Conservation (phyloP, 805 yeast species). For the Hanseniaspora guilliermondii region DNA sequence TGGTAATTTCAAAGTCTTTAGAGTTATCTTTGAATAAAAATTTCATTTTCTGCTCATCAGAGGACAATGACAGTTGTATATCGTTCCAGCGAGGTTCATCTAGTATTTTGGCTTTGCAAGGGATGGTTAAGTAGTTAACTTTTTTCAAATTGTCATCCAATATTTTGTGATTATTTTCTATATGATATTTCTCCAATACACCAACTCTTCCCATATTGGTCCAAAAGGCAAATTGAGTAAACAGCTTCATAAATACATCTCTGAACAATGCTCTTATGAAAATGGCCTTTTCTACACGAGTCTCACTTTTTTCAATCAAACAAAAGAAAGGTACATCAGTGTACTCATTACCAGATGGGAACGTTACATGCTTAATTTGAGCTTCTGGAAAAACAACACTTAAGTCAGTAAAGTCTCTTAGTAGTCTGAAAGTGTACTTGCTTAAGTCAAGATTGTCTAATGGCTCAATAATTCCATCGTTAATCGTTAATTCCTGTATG, state of each 20-base stretch:
- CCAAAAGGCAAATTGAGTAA: conserved; percentile 44
- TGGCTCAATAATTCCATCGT: not conserved
- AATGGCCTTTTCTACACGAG: not conserved
- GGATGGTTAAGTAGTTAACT: not conserved
- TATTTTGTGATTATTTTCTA: conserved; percentile 18
- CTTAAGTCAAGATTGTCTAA: not conserved
- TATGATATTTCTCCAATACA: conserved; percentile 25
- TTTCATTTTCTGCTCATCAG: not conserved
- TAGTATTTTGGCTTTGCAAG: not conserved
- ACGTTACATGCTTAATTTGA: not conserved
- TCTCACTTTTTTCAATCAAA: not conserved
- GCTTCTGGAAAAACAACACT: not conserved
- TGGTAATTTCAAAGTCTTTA: not conserved
- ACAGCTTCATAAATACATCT: conserved; percentile 30
- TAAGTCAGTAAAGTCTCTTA: conserved; percentile 1
- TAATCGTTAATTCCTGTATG: not conserved
- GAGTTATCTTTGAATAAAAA: not conserved
- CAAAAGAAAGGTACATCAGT: conserved; percentile 9
- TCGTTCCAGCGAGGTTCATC: not conserved
- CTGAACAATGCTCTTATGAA: conserved; percentile 16
- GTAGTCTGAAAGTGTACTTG: not conserved
- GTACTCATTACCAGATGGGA: conserved; percentile 2
- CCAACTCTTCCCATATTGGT: conserved; percentile 42
- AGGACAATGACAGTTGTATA: not conserved
- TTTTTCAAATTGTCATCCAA: not conserved